Conservation (phyloP, 805 yeast genomes). For the Zygosaccharomyces siamensis region DNA sequence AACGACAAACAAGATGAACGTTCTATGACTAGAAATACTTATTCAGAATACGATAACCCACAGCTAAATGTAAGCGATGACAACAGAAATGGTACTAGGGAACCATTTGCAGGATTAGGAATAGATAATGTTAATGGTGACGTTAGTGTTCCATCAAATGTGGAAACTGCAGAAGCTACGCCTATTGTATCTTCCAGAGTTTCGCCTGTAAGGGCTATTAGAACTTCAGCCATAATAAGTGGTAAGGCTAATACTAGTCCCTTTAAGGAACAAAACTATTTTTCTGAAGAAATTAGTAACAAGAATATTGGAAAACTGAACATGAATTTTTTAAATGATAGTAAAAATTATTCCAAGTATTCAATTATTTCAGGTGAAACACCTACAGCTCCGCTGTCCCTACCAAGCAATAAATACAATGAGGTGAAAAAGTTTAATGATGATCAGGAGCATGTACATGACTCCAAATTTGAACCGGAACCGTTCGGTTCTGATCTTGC, state of each 20-base stretch:
- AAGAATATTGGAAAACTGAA: not conserved
- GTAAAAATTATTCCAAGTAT: not conserved
- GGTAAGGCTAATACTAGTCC: conserved; percentile 5
- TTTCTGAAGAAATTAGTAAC: not conserved
- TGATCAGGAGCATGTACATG: not conserved
- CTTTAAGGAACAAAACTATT: not conserved
- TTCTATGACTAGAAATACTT: not conserved
- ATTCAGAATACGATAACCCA: conserved; percentile 1
- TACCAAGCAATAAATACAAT: not conserved
- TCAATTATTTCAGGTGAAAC: conserved; percentile 4
- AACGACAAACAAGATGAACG: not conserved
- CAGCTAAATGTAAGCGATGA: not conserved
- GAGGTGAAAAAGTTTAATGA: not conserved
- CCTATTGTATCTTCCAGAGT: conserved; percentile 6
- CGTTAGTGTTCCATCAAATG: conserved; percentile 5
- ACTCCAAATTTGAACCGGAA: not conserved
- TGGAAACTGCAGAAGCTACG: conserved; percentile 6
- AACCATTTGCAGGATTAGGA: conserved; percentile 13
- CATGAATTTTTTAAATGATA: not conserved
- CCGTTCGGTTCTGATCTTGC: not conserved
- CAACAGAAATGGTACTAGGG: not conserved
- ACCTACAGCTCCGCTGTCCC: not conserved
- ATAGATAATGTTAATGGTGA: conserved; percentile 4
- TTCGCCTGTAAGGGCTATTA: conserved; percentile 21
- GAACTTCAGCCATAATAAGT: conserved; percentile 19